phyloP scores from a whole-genome alignment of 345 rosid species.

The Citropsis articulata region DNA sequence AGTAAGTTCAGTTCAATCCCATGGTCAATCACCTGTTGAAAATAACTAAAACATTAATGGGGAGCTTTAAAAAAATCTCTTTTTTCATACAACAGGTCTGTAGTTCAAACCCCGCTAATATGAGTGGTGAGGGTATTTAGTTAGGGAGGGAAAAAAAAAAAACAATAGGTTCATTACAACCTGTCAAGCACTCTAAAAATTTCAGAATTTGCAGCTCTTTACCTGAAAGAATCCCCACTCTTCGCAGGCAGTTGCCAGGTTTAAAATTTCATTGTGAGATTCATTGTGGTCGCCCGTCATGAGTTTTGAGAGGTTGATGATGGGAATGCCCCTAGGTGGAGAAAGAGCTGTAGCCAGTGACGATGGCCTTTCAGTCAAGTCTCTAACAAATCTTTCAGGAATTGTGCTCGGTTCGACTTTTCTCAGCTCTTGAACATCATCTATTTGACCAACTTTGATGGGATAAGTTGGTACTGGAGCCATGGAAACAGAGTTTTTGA shows the following conservation, averaged over 20 bases:
- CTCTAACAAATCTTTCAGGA: conserved; percentile 78
- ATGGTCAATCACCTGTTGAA: conserved; percentile 69
- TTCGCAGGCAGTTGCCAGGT: conserved; percentile 68
- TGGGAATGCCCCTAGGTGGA: conserved; percentile 46
- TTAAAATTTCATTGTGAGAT: conserved; percentile 32
- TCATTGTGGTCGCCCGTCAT: conserved; percentile 33
- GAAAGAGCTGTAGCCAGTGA: conserved; percentile 20
- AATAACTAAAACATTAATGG: neutral
- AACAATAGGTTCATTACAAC: neutral
- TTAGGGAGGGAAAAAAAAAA: neutral
- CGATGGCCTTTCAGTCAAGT: conserved; percentile 56
- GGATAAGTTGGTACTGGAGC: conserved; percentile 58
- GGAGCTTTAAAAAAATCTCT: too few relatives aligned
- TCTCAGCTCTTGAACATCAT: conserved; percentile 88
- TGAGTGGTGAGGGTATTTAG: too few relatives aligned
- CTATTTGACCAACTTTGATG: conserved; percentile 69
- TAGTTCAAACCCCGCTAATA: too few relatives aligned
- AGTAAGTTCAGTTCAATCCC: conserved; percentile 56
- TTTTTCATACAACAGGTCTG: too few relatives aligned
- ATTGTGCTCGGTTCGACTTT: conserved; percentile 53
- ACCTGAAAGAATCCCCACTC: conserved; percentile 99
- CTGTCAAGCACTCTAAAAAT: neutral
- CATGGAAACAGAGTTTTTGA: conserved; percentile 34
- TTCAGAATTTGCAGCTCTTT: neutral
- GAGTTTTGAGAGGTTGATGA: conserved; percentile 68